These are phyloP conservation scores for Helicocarpus griseus DNA, from an alignment of 2,329 filamentous ascomycete genomes.

Conservation along the genomic window DNA sequence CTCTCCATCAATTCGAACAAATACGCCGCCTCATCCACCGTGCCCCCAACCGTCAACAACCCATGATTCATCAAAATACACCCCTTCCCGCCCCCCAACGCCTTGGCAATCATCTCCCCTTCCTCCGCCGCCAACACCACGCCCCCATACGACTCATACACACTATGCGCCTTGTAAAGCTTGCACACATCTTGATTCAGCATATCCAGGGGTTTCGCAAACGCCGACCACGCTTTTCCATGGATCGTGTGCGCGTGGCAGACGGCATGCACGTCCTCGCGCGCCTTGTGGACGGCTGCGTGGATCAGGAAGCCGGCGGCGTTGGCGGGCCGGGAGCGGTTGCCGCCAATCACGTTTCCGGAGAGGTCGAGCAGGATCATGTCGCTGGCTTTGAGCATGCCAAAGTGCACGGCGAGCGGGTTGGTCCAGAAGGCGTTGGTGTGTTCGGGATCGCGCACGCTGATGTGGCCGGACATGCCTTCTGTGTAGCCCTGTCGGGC, in stretches of 20 bases:
- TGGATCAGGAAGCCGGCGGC: conserved; percentile 41
- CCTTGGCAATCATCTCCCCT: conserved; percentile 52
- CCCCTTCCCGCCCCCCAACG: conserved; percentile 53
- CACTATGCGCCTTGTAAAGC: conserved; percentile 55
- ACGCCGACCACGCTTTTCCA: conserved; percentile 35
- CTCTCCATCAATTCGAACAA: conserved; percentile 60
- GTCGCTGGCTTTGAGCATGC: conserved; percentile 33
- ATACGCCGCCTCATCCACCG: conserved; percentile 66
- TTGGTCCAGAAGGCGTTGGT: conserved; percentile 21
- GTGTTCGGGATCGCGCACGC: conserved; percentile 17
- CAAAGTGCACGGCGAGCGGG: conserved; percentile 37
- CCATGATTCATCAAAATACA: conserved; percentile 64
- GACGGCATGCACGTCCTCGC: conserved; percentile 43
- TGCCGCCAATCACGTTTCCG: conserved; percentile 18
- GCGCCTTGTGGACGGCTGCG: conserved; percentile 39
- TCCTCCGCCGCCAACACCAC: conserved; percentile 56
- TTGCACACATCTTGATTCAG: conserved; percentile 46
- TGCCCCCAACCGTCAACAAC: conserved; percentile 58
- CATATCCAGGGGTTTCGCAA: conserved; percentile 35
- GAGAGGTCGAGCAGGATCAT: conserved; percentile 36
- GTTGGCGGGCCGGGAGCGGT: conserved; percentile 30
- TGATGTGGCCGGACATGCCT: conserved; percentile 40
- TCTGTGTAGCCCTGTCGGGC: conserved; percentile 38
- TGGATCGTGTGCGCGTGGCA: conserved; percentile 39
- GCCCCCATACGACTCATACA: conserved; percentile 57